These are phyloP conservation scores for Ganoderma sinense DNA, from an alignment of 1,284 basidiomycete genomes.

Conservation along the genomic window DNA sequence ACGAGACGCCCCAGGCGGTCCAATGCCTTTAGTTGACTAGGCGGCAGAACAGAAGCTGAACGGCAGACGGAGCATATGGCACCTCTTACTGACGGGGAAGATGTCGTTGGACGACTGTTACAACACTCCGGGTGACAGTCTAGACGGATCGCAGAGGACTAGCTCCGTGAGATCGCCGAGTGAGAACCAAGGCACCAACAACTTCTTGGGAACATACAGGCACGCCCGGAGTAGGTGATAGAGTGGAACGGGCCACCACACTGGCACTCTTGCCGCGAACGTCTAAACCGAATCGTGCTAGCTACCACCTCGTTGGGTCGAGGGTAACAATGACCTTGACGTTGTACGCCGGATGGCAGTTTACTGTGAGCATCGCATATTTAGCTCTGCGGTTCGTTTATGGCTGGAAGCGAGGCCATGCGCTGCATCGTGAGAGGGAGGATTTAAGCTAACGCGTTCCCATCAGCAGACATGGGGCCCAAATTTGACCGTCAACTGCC, in stretches of 20 bases:
- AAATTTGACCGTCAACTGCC: neutral
- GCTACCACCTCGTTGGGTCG: neutral
- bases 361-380: neutral
- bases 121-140: neutral
- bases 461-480: neutral
- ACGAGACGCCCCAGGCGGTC: neutral
- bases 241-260: neutral
- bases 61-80: neutral
- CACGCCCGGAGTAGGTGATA: neutral
- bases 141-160: constrained; percentile 2
- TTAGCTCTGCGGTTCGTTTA: neutral
- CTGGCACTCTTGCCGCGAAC: neutral
- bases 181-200: constrained; percentile 1
- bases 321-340: neutral
- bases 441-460: neutral
- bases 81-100: neutral
- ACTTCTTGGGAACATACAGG: neutral
- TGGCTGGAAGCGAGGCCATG: neutral
- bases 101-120: neutral
- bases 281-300: neutral
- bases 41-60: neutral
- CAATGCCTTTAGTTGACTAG: neutral
- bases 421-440: neutral
- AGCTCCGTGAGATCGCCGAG: constrained; percentile 11
- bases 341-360: neutral